Evolutionary conservation across 345 rosid species (phyloP).

Genomic region (Linum tenue): DNA sequence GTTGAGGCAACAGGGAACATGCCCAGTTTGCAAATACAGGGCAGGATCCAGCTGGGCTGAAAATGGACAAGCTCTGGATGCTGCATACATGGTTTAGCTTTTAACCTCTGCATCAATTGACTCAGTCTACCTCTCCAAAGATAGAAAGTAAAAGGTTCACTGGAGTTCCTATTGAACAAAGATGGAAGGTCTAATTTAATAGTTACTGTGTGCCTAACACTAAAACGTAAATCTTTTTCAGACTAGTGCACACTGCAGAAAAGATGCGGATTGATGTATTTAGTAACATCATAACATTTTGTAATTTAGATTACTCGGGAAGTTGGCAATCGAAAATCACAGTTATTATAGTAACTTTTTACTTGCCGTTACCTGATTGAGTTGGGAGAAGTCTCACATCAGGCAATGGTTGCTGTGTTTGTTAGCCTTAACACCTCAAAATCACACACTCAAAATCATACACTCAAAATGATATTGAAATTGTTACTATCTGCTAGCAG

Average conservation of each 20-base stretch:
- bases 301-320: background rate
- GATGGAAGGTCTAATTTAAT: constrained; percentile 12
- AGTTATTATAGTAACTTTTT: no score
- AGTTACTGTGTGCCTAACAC: background rate
- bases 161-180: background rate
- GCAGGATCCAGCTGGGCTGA: constrained; percentile 61
- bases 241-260: background rate
- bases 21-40: constrained; percentile 71
- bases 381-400: background rate
- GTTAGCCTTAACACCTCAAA: background rate
- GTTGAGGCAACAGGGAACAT: constrained; percentile 76
- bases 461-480: background rate
- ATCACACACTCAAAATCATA: background rate
- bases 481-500: no score
- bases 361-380: background rate
- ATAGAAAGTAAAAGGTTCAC: no score
- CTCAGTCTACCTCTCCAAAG: background rate
- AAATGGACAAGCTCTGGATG: constrained; percentile 31
- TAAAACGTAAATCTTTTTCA: background rate
- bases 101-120: constrained; percentile 3
- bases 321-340: background rate
- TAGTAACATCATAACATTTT: constrained; percentile 3
- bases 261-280: constrained; percentile 3
- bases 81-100: constrained; percentile 44
- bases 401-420: background rate